Percentiles rank a stretch among this genome's conserved stretches.
Conservation (phyloP, 2,329 filamentous ascomycete genomes). For the Fusarium sp. region DNA sequence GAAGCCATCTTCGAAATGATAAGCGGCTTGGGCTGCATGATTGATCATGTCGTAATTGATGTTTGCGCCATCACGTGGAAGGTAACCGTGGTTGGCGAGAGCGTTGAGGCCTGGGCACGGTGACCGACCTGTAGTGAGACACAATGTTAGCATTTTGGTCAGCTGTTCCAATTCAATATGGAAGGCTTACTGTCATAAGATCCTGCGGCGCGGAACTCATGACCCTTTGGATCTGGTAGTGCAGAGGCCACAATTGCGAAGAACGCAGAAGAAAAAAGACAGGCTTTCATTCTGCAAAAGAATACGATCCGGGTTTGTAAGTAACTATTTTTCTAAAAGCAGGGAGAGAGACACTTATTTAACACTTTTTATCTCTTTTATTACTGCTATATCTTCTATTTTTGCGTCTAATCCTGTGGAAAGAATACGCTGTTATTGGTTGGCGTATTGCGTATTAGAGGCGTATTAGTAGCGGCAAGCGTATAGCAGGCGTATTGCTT, state of each 20-base stretch:
- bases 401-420: background rate
- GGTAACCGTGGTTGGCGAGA: background rate
- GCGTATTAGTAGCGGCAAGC: background rate
- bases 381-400: background rate
- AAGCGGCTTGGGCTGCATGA: background rate
- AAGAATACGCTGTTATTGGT: background rate
- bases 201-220: background rate
- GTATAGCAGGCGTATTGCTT: background rate
- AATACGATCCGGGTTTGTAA: background rate
- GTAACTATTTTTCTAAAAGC: background rate
- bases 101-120: background rate
- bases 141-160: rapidly evolving
- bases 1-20: background rate
- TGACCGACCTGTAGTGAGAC: background rate
- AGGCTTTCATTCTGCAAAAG: background rate
- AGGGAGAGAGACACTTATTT: background rate
- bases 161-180: rapidly evolving
- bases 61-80: background rate
- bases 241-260: background rate
- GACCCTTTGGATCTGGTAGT: background rate
- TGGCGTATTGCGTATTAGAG: background rate
- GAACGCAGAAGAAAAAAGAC: background rate
- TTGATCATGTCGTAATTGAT: background rate
- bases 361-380: background rate
- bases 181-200: background rate